Evolutionary conservation across 2,329 filamentous ascomycete species (phyloP), one percentile per base, ranked within the genome.

Genomic region (Colletotrichum navitas): DNA sequence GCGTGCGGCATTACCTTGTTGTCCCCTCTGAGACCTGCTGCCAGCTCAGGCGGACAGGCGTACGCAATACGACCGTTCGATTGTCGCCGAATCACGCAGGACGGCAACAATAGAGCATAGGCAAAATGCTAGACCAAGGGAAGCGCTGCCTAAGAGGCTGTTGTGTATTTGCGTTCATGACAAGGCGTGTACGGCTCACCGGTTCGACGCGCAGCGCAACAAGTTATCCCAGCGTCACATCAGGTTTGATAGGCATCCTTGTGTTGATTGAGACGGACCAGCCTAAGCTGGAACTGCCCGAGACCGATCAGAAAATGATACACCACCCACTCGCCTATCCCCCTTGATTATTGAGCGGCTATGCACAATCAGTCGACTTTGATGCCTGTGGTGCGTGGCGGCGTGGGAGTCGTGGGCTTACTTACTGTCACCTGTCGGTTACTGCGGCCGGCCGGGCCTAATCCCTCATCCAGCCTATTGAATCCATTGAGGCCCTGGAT

Each of bases 231-330:
- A 68, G 45, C 24, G 58, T 68, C 26, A 45, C 47, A 54, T 58
- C 41, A 63, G 34, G 26, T 24, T 60, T 68, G 43, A 55, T 63
- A 67, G 59, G 65, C 54, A 67, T 52, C 64, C 68, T 63, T 71
- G 68, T 34, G 45, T 71, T 68, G 59, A 68, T 71, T 63, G 58
- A 43, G 51, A 49, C 43, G 49, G 41, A 43, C 43, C 58, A 71
- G 41, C n/a, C 67, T 41, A 34, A 26, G 34, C 65, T 56, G 34
- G 51, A 18, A 63, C 24, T 63, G 39, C 39, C 36, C 29, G 63
- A 32, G 59, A 41, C 41, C 34, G 52, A 65, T 64, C 54, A 66
- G 39, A 24, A 32, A 55, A 60, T 21, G 54, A 61, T 12, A 43
- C 26, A 41, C 36, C 43, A 45, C 43, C 21, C 43, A n/a, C 43